Evolutionary conservation across 331 rosid genomes (phyloP).

Genomic region (Arachis monticola): DNA sequence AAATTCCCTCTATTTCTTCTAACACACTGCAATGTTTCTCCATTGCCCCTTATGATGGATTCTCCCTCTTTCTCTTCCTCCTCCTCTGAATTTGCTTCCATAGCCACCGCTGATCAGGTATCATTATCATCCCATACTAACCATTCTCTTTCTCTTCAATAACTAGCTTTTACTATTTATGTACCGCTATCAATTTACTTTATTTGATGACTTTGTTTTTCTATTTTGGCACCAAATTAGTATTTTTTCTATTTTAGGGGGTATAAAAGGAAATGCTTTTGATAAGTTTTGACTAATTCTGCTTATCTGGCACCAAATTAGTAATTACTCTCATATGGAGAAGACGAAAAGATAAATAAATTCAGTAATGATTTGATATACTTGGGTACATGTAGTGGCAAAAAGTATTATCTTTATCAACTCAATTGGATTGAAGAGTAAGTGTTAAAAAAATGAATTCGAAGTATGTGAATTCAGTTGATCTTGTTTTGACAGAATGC

Average conservation of each 20-base stretch:
- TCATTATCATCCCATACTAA: not conserved
- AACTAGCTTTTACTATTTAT: constrained; percentile 2
- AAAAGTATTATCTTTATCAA: not conserved
- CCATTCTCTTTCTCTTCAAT: not conserved
- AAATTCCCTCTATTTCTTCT: constrained; percentile 2
- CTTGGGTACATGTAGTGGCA: constrained; percentile 25
- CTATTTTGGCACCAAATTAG: not conserved
- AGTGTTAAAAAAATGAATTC: not conserved
- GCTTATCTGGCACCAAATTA: not conserved
- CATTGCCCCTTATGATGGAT: constrained; percentile 54
- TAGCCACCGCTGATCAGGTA: constrained; percentile 65
- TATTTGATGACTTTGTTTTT: not conserved
- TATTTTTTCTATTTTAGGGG: not conserved
- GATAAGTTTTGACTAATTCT: not conserved
- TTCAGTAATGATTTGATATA: not conserved
- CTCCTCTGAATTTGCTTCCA: constrained; percentile 64
- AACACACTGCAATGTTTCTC: constrained; percentile 42
- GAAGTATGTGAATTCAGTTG: constrained; percentile 10
- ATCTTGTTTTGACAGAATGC: constrained; percentile 54
- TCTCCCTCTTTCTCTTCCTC: constrained; percentile 67
- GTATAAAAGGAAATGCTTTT: not conserved
- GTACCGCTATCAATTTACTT: not conserved
- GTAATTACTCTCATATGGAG: not conserved
- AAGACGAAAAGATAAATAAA: no score
- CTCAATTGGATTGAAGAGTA: constrained; percentile 15